Percentiles rank a stretch among this genome's conserved stretches.
These are phyloP conservation scores for Rhazya stricta DNA, from an alignment of 257 asterid species.

Conservation along the genomic window DNA sequence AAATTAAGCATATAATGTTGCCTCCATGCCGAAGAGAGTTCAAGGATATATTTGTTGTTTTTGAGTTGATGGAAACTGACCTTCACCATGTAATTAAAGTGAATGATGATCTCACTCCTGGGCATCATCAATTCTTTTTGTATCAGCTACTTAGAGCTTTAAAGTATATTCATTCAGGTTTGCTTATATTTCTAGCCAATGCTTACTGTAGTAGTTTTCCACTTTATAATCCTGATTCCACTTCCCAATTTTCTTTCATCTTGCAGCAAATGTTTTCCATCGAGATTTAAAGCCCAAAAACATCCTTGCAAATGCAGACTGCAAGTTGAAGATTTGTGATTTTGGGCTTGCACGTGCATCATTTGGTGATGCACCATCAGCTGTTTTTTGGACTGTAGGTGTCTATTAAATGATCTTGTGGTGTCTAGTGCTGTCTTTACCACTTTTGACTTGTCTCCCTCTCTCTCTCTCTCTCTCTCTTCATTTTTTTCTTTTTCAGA, in stretches of 20 bases:
- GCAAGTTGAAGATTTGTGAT: conserved; percentile 97
- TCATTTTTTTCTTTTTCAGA: not conserved
- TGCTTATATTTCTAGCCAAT: conserved; percentile 6
- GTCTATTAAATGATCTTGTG: conserved; percentile 7
- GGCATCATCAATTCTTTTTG: conserved; percentile 92
- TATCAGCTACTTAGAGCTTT: conserved; percentile 95
- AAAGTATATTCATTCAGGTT: conserved; percentile 88
- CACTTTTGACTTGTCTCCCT: not conserved
- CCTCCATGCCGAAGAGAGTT: conserved; percentile 95
- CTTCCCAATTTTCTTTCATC: conserved; percentile 15
- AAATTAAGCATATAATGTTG: conserved; percentile 88
- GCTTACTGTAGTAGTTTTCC: not conserved
- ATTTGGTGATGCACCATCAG: conserved; percentile 88
- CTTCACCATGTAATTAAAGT: conserved; percentile 91
- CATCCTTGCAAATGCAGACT: conserved; percentile 97
- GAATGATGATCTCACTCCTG: conserved; percentile 88
- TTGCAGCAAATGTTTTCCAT: conserved; percentile 87
- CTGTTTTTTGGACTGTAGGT: conserved; percentile 99
- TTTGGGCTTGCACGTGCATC: conserved; percentile 98
- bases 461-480: not conserved
- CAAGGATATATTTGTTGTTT: conserved; percentile 91
- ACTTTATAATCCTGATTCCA: not conserved
- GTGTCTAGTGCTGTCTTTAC: not conserved
- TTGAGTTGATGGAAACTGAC: conserved; percentile 98
- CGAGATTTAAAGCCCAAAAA: conserved; percentile 93